These are phyloP conservation scores for Paxillus involutus DNA, from an alignment of 768 basidiomycete genomes.

Conservation along the genomic window DNA sequence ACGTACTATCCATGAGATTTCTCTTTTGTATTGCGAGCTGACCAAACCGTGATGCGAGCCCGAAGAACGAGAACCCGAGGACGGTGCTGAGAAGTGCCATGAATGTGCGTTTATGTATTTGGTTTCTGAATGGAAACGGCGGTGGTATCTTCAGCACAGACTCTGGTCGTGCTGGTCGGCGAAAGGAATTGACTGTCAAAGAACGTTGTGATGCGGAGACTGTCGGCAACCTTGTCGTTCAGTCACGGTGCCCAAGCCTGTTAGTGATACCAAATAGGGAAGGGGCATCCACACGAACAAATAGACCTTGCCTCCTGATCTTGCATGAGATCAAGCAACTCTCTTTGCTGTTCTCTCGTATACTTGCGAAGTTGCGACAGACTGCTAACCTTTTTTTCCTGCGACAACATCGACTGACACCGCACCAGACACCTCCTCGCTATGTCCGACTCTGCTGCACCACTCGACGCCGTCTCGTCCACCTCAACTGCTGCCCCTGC, in stretches of 20 bases:
- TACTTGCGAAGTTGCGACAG: not conserved
- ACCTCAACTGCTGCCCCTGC: conserved; percentile 4
- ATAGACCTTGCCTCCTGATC: conserved; percentile 7
- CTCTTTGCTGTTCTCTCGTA: not conserved
- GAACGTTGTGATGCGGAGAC: conserved; percentile 5
- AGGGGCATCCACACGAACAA: conserved; percentile 23
- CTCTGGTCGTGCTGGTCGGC: not conserved
- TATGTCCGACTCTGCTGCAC: conserved; percentile 17
- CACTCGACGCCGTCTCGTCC: not conserved
- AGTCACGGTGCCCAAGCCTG: not conserved
- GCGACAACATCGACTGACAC: not conserved
- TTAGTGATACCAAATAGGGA: conserved; percentile 9
- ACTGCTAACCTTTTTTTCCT: not conserved
- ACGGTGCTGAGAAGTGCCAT: conserved; percentile 72
- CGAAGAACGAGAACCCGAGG: conserved; percentile 78
- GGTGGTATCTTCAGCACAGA: conserved; percentile 3
- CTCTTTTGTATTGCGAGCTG: conserved; percentile 86
- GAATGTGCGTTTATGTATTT: not conserved
- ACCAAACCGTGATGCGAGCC: conserved; percentile 79
- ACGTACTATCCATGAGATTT: conserved; percentile 79
- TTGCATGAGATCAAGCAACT: not conserved
- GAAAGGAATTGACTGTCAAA: not conserved
- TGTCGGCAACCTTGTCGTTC: conserved; percentile 5
- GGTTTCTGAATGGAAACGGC: not conserved
- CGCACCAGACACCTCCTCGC: not conserved